Evolutionary conservation across 1,139 yeast species (phyloP).

Genomic region (Saccharomyces hybrid): DNA sequence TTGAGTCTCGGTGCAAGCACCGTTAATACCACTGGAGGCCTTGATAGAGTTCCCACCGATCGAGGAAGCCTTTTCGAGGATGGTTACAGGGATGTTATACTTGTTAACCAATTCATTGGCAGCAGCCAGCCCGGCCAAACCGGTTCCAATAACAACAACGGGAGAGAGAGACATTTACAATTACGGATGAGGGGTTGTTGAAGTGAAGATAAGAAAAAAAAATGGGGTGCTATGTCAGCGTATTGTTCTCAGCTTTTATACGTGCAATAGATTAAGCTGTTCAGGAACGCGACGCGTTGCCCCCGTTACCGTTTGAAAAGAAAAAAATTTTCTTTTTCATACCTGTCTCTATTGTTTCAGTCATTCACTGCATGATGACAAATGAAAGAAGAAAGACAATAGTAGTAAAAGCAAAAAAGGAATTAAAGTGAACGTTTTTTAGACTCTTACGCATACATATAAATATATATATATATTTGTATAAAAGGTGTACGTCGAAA

Average conservation of each 20-base stretch:
- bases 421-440: not conserved
- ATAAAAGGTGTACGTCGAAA: not conserved
- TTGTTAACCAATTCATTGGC: constrained; percentile 57
- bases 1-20: constrained; percentile 61
- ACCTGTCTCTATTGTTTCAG: not conserved
- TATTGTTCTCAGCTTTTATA: not conserved
- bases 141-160: constrained; percentile 68
- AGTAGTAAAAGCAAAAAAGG: not conserved
- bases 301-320: not conserved
- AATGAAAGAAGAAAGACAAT: not conserved
- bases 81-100: constrained; percentile 43
- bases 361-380: not conserved
- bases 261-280: not conserved
- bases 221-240: not conserved
- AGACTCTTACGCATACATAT: not conserved
- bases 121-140: constrained; percentile 72
- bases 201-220: not conserved
- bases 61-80: constrained; percentile 56
- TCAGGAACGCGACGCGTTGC: not conserved
- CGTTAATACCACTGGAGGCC: constrained; percentile 80
- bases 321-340: not conserved
- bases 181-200: not conserved
- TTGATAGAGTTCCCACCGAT: constrained; percentile 74
- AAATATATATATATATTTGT: not conserved
- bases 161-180: constrained; percentile 14